These are phyloP conservation scores for Rhizopus delemar DNA, from an alignment of 371 early-diverging fungal species.

Conservation along the genomic window DNA sequence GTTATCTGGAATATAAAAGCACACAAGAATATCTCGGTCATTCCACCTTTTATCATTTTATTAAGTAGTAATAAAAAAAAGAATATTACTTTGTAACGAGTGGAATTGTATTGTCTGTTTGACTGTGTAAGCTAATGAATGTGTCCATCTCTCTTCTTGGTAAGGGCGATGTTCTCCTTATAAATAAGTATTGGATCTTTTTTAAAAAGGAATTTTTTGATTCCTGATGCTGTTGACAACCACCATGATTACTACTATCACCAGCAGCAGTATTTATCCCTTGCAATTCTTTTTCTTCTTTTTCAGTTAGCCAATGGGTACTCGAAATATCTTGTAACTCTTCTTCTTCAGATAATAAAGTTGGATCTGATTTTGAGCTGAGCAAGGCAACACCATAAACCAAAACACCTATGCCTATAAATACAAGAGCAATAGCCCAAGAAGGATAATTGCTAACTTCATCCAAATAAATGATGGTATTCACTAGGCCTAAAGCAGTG, in stretches of 20 bases:
- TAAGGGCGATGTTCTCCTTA: neutral
- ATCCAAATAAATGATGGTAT: constrained; percentile 66
- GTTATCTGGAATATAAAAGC: constrained; percentile 45
- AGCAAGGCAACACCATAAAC: constrained; percentile 60
- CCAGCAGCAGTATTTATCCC: neutral
- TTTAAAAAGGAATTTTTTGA: neutral
- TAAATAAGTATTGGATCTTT: neutral
- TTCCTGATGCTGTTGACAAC: neutral
- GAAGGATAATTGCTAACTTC: constrained; percentile 59
- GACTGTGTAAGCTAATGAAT: constrained; percentile 24
- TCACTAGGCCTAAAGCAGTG: constrained; percentile 65
- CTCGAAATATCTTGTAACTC: constrained; percentile 11
- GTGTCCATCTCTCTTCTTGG: constrained; percentile 20
- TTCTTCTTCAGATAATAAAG: constrained; percentile 22
- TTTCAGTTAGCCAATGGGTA: constrained; percentile 32
- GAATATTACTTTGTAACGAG: constrained; percentile 8
- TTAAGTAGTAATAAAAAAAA: constrained; percentile 11
- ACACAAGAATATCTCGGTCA: constrained; percentile 57
- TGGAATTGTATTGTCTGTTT: constrained; percentile 12
- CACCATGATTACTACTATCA: neutral
- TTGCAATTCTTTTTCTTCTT: constrained; percentile 32
- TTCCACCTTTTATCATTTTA: constrained; percentile 43
- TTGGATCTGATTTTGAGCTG: constrained; percentile 59
- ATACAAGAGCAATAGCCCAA: constrained; percentile 60
- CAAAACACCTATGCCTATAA: constrained; percentile 59